Conservation (phyloP, 495 filamentous ascomycete genomes). For the Melanomma pulvis-pyrius region DNA sequence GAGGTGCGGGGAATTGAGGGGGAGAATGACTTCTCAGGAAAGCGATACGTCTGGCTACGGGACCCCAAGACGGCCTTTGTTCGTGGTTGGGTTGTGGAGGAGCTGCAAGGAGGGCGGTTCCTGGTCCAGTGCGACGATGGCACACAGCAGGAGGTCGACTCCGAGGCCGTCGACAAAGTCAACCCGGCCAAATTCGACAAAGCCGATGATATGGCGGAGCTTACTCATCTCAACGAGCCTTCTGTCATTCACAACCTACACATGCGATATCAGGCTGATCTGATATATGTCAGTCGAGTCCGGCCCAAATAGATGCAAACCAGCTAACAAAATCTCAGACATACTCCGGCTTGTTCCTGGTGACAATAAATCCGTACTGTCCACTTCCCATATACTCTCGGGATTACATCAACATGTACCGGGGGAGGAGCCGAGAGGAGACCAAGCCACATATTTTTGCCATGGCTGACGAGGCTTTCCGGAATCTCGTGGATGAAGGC, state of each 20-base stretch:
- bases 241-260: slow-evolving; percentile 98
- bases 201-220: slow-evolving; percentile 97
- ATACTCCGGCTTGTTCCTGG: slow-evolving; percentile 95
- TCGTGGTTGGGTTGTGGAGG: slow-evolving; percentile 87
- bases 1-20: slow-evolving; percentile 84
- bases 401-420: slow-evolving; percentile 97
- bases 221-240: slow-evolving; percentile 96
- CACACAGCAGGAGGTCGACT: slow-evolving; percentile 84
- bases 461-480: slow-evolving; percentile 96
- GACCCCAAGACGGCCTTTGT: slow-evolving; percentile 87
- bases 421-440: slow-evolving; percentile 84
- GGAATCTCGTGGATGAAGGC: slow-evolving; percentile 92
- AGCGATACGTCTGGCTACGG: slow-evolving; percentile 95
- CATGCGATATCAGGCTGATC: slow-evolving; percentile 87
- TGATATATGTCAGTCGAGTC: slow-evolving; percentile 74
- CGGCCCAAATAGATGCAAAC: not conserved
- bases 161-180: slow-evolving; percentile 92
- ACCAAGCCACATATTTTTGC: slow-evolving; percentile 97
- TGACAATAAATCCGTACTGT: slow-evolving; percentile 97
- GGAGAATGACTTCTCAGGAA: slow-evolving; percentile 98
- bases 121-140: slow-evolving; percentile 94
- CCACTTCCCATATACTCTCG: slow-evolving; percentile 92
- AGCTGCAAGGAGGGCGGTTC: slow-evolving; percentile 65
- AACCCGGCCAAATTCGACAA: slow-evolving; percentile 99
- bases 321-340: slow-evolving; percentile 56